Base-by-base conservation (phyloP, 352 stramenopile species). In the Lagenidium giganteum region DNA sequence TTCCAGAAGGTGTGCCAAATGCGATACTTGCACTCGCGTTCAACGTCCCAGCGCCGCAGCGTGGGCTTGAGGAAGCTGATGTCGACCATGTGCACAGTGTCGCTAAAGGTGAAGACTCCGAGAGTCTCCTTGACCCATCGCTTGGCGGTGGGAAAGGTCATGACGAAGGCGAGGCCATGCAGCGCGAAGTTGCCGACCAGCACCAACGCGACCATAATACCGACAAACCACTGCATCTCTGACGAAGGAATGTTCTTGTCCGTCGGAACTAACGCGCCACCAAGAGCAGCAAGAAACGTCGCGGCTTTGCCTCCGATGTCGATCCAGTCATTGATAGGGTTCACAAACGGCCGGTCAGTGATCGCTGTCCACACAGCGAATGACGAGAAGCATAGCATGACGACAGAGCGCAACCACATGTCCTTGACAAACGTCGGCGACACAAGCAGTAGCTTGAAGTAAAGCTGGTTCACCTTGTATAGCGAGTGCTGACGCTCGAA, bases 1-100 rank as follows among this genome's bases (percentile, higher is more conserved):
- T 66, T 37, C 70, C 70, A 83, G 24, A 83, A 83, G 2, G 53
- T 33, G 12, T 79, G 70, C 70, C 70, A 83, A 14, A 83, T 47
- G 22, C 66, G 63, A 34, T 74, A 57, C 38, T 77, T 76, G 5
- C 42, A 38, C 27, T 83, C 66, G 32, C 61, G 64, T 2, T 83
- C 51, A 4, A 79, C 5, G 24, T 77, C 54, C 69, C 62, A 78
- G 4, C 47, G 26, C 14, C 64, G 53, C n/a, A n/a, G n/a, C n/a
- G n/a, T n/a, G n/a, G n/a, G n/a, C n/a, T n/a, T n/a, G n/a, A n/a
- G n/a, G n/a, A n/a, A n/a, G n/a, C n/a, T n/a, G n/a, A n/a, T n/a
- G n/a, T n/a, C n/a, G n/a, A n/a, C n/a, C n/a, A n/a, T n/a, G n/a
- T n/a, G n/a, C 9, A 50, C 54, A 1, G 62, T 77, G 35, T 81